A percentile compares a stretch with the other conserved stretches of the same genome.
These are phyloP conservation scores for Gaeumannomyces tritici DNA, from an alignment of 2,329 filamentous ascomycete species.

Conservation along the genomic window DNA sequence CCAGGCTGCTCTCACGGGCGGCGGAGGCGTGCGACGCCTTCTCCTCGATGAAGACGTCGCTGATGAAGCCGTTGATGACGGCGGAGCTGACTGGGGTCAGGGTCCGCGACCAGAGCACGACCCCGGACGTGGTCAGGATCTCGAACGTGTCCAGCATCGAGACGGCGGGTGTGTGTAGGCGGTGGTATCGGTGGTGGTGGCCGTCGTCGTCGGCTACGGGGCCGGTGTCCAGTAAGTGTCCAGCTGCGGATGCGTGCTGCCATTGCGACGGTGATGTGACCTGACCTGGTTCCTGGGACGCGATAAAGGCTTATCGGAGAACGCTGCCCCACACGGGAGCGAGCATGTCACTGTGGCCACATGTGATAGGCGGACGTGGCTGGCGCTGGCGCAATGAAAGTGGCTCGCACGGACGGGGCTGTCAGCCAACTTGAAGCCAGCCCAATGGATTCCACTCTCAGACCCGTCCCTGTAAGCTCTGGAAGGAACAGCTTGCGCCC, in stretches of 20 bases:
- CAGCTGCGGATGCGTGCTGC: neutral
- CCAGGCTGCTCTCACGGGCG: constrained; percentile 48
- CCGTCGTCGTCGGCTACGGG: neutral
- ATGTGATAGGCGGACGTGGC: neutral
- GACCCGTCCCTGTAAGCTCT: too few relatives aligned
- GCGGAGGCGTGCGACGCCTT: constrained; percentile 53
- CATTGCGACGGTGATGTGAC: neutral
- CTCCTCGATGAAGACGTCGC: constrained; percentile 96
- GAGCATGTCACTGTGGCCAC: neutral
- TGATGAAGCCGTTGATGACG: constrained; percentile 89
- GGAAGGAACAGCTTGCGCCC: neutral
- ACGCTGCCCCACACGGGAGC: too few relatives aligned
- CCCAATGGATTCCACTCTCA: too few relatives aligned
- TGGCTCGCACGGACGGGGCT: too few relatives aligned
- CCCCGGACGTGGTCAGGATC: constrained; percentile 88
- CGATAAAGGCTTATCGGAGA: neutral
- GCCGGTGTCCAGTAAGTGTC: neutral
- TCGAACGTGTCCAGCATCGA: constrained; percentile 93
- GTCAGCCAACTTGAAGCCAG: too few relatives aligned
- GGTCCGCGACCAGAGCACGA: constrained; percentile 90
- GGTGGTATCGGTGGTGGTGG: neutral
- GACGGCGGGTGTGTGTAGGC: neutral
- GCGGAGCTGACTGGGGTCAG: constrained; percentile 72
- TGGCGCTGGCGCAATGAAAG: neutral
- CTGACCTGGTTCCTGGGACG: neutral